Evolutionary conservation across 495 filamentous ascomycete species (phyloP).

Genomic region (Thermothielavioides terrestris): DNA sequence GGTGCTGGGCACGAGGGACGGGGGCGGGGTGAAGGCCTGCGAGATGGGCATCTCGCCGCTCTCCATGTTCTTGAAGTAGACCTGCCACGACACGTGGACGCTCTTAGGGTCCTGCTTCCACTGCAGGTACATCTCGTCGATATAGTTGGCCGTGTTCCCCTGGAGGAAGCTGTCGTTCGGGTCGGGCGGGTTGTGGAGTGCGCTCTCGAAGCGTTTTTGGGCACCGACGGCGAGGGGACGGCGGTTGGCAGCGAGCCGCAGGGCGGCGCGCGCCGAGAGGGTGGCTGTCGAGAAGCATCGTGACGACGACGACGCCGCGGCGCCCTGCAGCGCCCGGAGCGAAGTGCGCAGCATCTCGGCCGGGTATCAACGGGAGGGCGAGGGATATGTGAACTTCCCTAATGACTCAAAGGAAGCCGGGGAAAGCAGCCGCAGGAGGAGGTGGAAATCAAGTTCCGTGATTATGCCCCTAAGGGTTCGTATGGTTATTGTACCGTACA

Average conservation of each 20-base stretch:
- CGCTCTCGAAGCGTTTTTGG: conserved; percentile 42
- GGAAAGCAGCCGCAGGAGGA: conserved; percentile 4
- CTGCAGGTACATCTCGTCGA: conserved; percentile 98
- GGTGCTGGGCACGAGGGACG: conserved; percentile 74
- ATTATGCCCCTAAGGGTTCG: conserved; percentile 1
- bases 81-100: conserved; percentile 97
- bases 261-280: conserved; percentile 27
- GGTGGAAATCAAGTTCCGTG: conserved; percentile 8
- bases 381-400: background rate
- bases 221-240: conserved; percentile 43
- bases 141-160: conserved; percentile 93
- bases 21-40: conserved; percentile 91
- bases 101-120: conserved; percentile 91
- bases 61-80: conserved; percentile 99
- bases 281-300: conserved; percentile 37
- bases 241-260: conserved; percentile 31
- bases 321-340: conserved; percentile 25
- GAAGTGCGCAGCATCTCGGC: conserved; percentile 45
- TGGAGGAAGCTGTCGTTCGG: conserved; percentile 90
- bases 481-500: conserved; percentile 15
- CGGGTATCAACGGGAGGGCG: conserved; percentile 13
- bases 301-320: conserved; percentile 20
- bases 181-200: conserved; percentile 45
- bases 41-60: conserved; percentile 93
- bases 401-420: conserved; percentile 3